Evolutionary conservation across 805 yeast species (phyloP).

Genomic region (Blastobotrys mokoenaii): DNA sequence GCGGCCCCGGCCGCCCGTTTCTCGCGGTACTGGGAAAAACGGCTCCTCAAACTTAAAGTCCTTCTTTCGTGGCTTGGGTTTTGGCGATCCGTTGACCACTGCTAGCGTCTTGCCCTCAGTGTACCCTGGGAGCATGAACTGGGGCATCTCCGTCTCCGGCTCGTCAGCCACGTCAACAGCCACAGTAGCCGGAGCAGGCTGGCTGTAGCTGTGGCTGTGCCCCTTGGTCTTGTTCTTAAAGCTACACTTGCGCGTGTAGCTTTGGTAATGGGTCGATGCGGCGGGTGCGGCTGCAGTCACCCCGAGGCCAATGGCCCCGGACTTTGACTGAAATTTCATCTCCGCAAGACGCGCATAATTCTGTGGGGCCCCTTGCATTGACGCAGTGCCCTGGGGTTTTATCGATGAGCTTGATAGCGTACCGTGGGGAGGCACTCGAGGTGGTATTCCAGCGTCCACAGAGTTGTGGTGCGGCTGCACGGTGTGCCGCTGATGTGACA

Average conservation of each 20-base stretch:
- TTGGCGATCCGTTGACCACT: slow-evolving; percentile 5
- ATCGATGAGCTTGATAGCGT: not conserved
- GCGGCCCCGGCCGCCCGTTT: too few relatives aligned
- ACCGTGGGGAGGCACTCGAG: slow-evolving; percentile 20
- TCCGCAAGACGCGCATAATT: too few relatives aligned
- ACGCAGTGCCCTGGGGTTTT: too few relatives aligned
- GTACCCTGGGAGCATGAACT: slow-evolving; percentile 16
- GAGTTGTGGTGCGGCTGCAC: not conserved
- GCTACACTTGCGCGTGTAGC: slow-evolving; percentile 16
- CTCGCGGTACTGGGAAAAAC: too few relatives aligned
- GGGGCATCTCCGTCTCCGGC: not conserved
- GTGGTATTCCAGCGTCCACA: slow-evolving; percentile 23
- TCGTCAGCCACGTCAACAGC: not conserved
- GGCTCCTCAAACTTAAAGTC: too few relatives aligned
- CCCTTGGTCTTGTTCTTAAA: slow-evolving; percentile 1
- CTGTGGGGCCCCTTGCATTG: not conserved
- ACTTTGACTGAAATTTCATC: too few relatives aligned
- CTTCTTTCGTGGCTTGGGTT: too few relatives aligned
- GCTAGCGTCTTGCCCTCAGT: slow-evolving; percentile 10
- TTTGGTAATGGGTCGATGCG: not conserved
- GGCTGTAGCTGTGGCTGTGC: not conserved
- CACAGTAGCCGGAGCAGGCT: too few relatives aligned
- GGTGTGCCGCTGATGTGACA: not conserved
- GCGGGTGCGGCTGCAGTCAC: not conserved
- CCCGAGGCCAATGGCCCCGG: too few relatives aligned